phyloP scores from a whole-genome alignment of 352 stramenopile genomes.

The Peronospora farinosa region DNA sequence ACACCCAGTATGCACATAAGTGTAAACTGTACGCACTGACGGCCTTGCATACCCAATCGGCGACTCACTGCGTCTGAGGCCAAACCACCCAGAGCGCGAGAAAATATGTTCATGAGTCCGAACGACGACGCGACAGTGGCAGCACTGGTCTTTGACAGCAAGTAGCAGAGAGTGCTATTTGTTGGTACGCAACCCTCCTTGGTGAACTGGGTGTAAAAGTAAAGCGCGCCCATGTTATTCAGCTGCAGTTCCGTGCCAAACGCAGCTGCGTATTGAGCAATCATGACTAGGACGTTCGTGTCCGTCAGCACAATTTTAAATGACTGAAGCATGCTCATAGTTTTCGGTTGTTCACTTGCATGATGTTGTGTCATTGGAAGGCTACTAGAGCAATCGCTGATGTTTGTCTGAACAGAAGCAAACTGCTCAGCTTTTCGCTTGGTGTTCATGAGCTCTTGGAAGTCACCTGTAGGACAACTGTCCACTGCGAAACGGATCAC shows the following conservation, averaged over 20 bases:
- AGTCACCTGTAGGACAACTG: slow-evolving; percentile 90
- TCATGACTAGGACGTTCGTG: slow-evolving; percentile 88
- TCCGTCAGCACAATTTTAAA: slow-evolving; percentile 69
- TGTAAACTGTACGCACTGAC: slow-evolving; percentile 78
- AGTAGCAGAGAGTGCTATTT: slow-evolving; percentile 15
- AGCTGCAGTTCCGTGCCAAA: slow-evolving; percentile 94
- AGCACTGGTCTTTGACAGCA: slow-evolving; percentile 49
- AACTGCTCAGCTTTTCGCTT: slow-evolving; percentile 55
- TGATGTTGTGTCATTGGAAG: slow-evolving; percentile 23
- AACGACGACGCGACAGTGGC: slow-evolving; percentile 89
- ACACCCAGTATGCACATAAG: slow-evolving; percentile 69
- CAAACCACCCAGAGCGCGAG: slow-evolving; percentile 83
- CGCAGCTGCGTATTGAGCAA: slow-evolving; percentile 89
- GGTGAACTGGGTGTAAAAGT: slow-evolving; percentile 89
- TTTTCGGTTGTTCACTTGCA: slow-evolving; percentile 12
- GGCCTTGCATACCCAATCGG: slow-evolving; percentile 85
- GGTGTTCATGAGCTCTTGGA: slow-evolving; percentile 70
- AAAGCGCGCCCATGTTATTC: slow-evolving; percentile 92
- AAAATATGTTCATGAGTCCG: slow-evolving; percentile 93
- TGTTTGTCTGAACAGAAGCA: slow-evolving; percentile 18
- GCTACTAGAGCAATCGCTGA: slow-evolving; percentile 22
- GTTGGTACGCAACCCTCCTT: slow-evolving; percentile 39
- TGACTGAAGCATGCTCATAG: slow-evolving; percentile 26
- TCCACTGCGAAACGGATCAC: slow-evolving; percentile 77
- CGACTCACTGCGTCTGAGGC: slow-evolving; percentile 81